phyloP scores from a whole-genome alignment of 331 rosid genomes.

The Phaseolus coccineus region DNA sequence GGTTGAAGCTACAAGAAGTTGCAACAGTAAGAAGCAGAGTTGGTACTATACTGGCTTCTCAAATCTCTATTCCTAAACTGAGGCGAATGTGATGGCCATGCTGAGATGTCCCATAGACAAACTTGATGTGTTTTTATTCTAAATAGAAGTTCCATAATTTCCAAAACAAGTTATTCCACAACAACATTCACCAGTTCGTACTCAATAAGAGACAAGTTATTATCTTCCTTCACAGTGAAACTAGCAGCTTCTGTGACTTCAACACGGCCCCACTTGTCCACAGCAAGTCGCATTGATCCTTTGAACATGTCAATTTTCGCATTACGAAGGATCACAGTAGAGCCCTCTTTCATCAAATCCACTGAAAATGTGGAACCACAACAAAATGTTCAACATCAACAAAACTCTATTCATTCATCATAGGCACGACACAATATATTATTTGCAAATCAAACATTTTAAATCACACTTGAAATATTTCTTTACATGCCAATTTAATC shows the following conservation, averaged over 20 bases:
- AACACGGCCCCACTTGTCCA: slow-evolving; percentile 98
- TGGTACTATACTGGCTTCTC: slow-evolving; percentile 52
- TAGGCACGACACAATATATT: not conserved
- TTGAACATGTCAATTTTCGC: slow-evolving; percentile 95
- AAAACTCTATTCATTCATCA: slow-evolving; percentile 20
- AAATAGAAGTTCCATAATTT: slow-evolving; percentile 45
- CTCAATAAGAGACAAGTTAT: slow-evolving; percentile 88
- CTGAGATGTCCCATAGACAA: slow-evolving; percentile 50
- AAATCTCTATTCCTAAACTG: slow-evolving; percentile 58
- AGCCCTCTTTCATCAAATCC: slow-evolving; percentile 87
- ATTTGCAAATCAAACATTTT: not conserved
- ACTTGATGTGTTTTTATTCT: slow-evolving; percentile 63
- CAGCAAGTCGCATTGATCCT: slow-evolving; percentile 98
- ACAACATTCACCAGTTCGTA: slow-evolving; percentile 93
- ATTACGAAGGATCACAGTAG: slow-evolving; percentile 77
- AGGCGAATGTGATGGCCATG: slow-evolving; percentile 46
- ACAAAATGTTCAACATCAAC: not conserved
- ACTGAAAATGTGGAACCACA: slow-evolving; percentile 50
- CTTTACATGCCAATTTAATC: not conserved
- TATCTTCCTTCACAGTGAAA: slow-evolving; percentile 90
- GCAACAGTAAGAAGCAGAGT: slow-evolving; percentile 53
- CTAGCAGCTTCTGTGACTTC: slow-evolving; percentile 87
- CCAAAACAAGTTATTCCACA: slow-evolving; percentile 65
- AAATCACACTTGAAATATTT: not conserved
- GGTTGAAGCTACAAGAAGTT: slow-evolving; percentile 56